Base-by-base conservation (phyloP, 2,329 filamentous ascomycete genomes). In the Alternaria dauci region DNA sequence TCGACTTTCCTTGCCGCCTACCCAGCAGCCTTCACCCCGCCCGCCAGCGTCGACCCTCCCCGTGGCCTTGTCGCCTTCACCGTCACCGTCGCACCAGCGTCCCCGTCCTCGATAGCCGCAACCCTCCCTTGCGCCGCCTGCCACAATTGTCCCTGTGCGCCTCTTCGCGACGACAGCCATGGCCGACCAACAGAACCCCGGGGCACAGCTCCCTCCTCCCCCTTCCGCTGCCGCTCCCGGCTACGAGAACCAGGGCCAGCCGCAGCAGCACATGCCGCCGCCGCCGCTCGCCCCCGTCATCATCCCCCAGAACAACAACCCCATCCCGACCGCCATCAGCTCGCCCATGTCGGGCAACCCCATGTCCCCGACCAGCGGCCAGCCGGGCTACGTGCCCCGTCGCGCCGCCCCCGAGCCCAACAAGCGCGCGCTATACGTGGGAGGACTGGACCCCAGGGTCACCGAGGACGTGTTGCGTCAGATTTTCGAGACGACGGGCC, bases 401-500 rank as follows among this genome's bases (percentile, higher is more conserved):
- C 93, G 95, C 77, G 91, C 94, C 62, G 95, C 95, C 53, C 95
- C 95, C 57, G 95, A 99, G 84, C 95, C 95, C 66, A 99, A 99
- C 85, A 99, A 99, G 88, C 89, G 95, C 76, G 95, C 95, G 59
- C 84, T 99, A 64, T 99, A 99, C 76, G 92, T 99, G 60, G 95
- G 95, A 66, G 95, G 95, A 56, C 84, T 99, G 70, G 95, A 99
- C 79, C 93, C 94, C 73, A 88, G 95, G 69, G 94, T 98, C 65
- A 97, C 94, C 32, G 94, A 98, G 81, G 94, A 98, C 77, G 93
- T 98, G 58, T 82, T 98, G 79, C 93, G 93, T 76, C 94, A 98
- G 81, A 98, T 98, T 73, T 99, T 99, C 76, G 95, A 99, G 85
- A 99, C 95, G 7, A 97, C 94, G 61, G 95, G 95, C 58, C 95